Base-by-base conservation (phyloP, 805 yeast species). In the Pichia membranifaciens region DNA sequence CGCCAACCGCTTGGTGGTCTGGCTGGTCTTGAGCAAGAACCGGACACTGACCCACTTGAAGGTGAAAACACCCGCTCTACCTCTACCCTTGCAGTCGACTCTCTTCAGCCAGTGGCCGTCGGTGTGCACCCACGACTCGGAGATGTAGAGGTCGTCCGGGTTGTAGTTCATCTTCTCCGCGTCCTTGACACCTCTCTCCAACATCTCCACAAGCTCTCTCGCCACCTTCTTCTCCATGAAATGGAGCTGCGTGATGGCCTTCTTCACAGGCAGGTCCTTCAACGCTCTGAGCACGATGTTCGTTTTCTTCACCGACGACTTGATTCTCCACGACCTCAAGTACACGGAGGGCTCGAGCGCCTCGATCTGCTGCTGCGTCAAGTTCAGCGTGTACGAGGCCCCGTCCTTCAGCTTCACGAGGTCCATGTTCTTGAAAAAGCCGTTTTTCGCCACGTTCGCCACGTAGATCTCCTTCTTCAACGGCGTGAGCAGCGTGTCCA, bases 211-310 rank as follows among this genome's bases (percentile, higher is more conserved):
- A 47, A 89, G 74, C 54, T 89, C 96, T 47, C 82, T 75, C 29
- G 95, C 78, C 65, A 89, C 77, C 58, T 83, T 79, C 68, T 87
- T 88, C 41, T 81, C 75, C 62, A 81, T 79, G 72, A 91, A 91
- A 66, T 91, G 97, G 57, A 90, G 82, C 69, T 90, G 97, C 36
- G 91, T 87, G 56, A 91, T 84, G 44, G 97, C 98, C 38, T 77
- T 78, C 56, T 81, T 78, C 32, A 87, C 79, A 45, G 79, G 75
- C 66, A 85, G 68, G 31, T 83, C 83, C 48, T 87, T 76, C 49
- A 90, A 76, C 59, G 89, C 78, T 55, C 97, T 75, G 54, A 87
- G 72, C 42, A 88, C 84, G 35, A 81, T 71, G 10, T 87, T 87
- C 39, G 93, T 87, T 68, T 91, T 91, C 68, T 91, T 91, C 72